Conservation (phyloP, 768 basidiomycete genomes). For the Fistulinella prunicolor region DNA sequence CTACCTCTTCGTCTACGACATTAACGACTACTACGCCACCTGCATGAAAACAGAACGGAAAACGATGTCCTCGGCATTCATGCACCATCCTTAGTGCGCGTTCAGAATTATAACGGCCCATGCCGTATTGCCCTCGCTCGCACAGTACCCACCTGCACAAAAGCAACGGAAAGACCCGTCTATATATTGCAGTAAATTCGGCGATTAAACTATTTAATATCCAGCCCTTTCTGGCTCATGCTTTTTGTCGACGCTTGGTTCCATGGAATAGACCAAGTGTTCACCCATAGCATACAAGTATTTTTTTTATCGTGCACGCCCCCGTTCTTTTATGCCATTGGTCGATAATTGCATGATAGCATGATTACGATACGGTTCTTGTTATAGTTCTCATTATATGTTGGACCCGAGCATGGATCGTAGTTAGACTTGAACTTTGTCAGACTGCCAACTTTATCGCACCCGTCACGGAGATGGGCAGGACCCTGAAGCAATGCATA, state of each 20-base stretch:
- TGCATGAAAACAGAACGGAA: slow-evolving; percentile 11
- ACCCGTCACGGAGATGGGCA: not conserved
- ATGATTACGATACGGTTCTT: slow-evolving; percentile 12
- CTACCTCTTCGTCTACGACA: slow-evolving; percentile 17
- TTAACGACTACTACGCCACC: slow-evolving; percentile 21
- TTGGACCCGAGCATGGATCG: slow-evolving; percentile 5
- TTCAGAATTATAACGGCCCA: slow-evolving; percentile 9
- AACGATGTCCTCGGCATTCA: slow-evolving; percentile 6
- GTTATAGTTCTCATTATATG: slow-evolving; percentile 27
- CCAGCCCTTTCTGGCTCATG: slow-evolving; percentile 9
- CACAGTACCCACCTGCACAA: slow-evolving; percentile 11
- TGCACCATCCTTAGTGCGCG: slow-evolving; percentile 7
- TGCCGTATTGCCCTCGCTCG: slow-evolving; percentile 3
- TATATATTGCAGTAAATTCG: slow-evolving; percentile 25
- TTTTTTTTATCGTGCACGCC: slow-evolving; percentile 5
- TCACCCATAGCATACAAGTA: slow-evolving; percentile 16
- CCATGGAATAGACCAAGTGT: slow-evolving; percentile 11
- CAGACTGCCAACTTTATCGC: not conserved
- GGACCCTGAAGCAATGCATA: not conserved
- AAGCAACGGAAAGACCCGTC: slow-evolving; percentile 15
- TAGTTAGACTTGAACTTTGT: not conserved
- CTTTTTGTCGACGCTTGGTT: slow-evolving; percentile 8
- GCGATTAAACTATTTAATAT: slow-evolving; percentile 25
- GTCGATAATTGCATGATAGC: slow-evolving; percentile 6
- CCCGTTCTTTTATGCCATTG: slow-evolving; percentile 7